These are phyloP conservation scores for Fusarium denticulatum DNA, from an alignment of 2,329 filamentous ascomycete genomes.

Conservation along the genomic window DNA sequence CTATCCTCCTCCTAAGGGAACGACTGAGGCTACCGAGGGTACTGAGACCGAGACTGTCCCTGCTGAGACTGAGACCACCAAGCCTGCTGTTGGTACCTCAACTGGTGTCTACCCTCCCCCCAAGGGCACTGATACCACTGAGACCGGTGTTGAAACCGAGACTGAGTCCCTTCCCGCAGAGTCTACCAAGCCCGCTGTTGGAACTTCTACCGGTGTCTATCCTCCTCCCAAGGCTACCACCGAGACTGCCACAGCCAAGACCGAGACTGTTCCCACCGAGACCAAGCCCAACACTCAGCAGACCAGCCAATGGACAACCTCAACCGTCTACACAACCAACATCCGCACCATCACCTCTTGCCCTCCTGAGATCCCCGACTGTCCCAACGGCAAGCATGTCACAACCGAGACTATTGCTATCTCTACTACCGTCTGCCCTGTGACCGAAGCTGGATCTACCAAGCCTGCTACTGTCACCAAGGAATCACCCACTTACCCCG, in stretches of 20 bases:
- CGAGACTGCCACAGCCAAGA: not conserved
- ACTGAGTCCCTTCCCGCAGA: not conserved
- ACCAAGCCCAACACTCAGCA: not conserved
- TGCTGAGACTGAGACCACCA: not conserved
- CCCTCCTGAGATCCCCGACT: conserved; percentile 31
- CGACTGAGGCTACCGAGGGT: not conserved
- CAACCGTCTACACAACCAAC: conserved; percentile 37
- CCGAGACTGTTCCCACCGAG: not conserved
- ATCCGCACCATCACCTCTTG: conserved; percentile 36
- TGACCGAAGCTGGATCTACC: conserved; percentile 17
- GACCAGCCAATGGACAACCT: conserved; percentile 25
- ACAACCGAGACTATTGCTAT: conserved; percentile 39
- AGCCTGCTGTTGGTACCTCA: not conserved
- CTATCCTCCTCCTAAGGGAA: not conserved
- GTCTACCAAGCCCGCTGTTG: not conserved
- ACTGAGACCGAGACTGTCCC: not conserved
- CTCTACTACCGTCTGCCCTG: conserved; percentile 38
- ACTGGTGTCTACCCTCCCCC: not conserved
- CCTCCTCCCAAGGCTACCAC: not conserved
- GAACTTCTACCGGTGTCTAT: not conserved
- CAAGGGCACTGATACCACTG: not conserved
- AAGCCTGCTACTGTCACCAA: conserved; percentile 10
- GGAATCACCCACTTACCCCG: not conserved
- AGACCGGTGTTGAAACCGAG: not conserved
- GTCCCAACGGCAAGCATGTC: conserved; percentile 20